Conservation (phyloP, 1,139 yeast genomes). For the Wickerhamiella infanticola region DNA sequence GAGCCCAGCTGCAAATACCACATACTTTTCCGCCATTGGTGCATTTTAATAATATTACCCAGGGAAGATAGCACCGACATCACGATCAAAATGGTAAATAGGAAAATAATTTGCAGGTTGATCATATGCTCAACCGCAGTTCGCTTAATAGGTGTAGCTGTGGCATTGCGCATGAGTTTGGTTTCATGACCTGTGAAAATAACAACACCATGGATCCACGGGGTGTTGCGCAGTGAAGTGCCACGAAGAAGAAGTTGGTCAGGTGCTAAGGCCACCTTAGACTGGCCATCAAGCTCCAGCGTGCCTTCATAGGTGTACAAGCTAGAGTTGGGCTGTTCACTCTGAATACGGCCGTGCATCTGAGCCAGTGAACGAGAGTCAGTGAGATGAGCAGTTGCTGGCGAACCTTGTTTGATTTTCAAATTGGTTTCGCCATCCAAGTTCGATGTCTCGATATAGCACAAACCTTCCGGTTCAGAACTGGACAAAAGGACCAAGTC, state of each 20-base stretch:
- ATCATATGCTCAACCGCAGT: constrained; percentile 95
- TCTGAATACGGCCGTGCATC: constrained; percentile 42
- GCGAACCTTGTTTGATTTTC: constrained; percentile 77
- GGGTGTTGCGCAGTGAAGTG: constrained; percentile 86
- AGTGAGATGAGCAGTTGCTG: constrained; percentile 62
- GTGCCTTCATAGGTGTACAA: constrained; percentile 93
- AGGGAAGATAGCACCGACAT: constrained; percentile 67
- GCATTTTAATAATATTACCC: constrained; percentile 69
- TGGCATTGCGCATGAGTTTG: constrained; percentile 94
- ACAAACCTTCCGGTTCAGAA: constrained; percentile 95
- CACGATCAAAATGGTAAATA: constrained; percentile 63
- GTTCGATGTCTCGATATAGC: constrained; percentile 95
- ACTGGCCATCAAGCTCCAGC: constrained; percentile 33
- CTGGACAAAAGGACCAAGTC: constrained; percentile 74
- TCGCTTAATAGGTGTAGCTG: constrained; percentile 93
- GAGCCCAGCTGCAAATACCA: constrained; percentile 57
- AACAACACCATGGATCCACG: constrained; percentile 88
- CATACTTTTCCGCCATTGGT: constrained; percentile 37
- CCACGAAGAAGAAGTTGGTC: constrained; percentile 89
- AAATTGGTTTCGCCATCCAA: constrained; percentile 95
- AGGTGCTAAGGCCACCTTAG: constrained; percentile 57
- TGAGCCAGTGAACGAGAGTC: constrained; percentile 47
- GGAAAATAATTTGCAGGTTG: constrained; percentile 76
- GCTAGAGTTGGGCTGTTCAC: constrained; percentile 92
- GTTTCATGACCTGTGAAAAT: constrained; percentile 97